These are phyloP conservation scores for Proliferodiscus dingleyae DNA, from an alignment of 2,329 filamentous ascomycete genomes.

Conservation along the genomic window DNA sequence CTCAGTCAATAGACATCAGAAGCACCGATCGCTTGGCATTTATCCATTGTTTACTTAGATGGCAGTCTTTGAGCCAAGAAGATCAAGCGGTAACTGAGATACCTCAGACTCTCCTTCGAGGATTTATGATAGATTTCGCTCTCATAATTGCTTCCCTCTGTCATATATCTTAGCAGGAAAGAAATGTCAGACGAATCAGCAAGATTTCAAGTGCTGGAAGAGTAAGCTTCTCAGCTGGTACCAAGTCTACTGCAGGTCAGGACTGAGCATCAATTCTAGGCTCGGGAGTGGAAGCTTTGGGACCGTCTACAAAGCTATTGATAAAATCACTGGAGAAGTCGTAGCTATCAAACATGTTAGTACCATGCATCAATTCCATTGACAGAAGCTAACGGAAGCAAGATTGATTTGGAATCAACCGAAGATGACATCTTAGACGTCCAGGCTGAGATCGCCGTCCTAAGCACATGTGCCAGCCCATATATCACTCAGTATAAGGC, in stretches of 20 bases:
- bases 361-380: slow-evolving; percentile 9
- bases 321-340: slow-evolving; percentile 82
- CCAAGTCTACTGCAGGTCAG: background rate
- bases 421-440: slow-evolving; percentile 98
- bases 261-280: background rate
- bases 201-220: slow-evolving; percentile 90
- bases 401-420: slow-evolving; percentile 98
- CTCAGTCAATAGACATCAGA: too few species aligned
- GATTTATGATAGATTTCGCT: too few species aligned
- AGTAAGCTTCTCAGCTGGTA: slow-evolving; percentile 35
- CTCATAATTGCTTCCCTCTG: too few species aligned
- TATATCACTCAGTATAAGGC: slow-evolving; percentile 96
- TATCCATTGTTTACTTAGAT: too few species aligned
- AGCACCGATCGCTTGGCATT: too few species aligned
- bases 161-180: too few species aligned
- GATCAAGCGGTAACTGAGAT: too few species aligned
- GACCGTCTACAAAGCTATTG: slow-evolving; percentile 93
- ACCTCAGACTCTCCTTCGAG: too few species aligned
- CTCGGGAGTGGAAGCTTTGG: slow-evolving; percentile 95
- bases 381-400: slow-evolving; percentile 17
- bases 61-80: too few species aligned
- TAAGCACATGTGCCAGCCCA: slow-evolving; percentile 90
- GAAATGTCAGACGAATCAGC: slow-evolving; percentile 50
- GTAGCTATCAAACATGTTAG: slow-evolving; percentile 95
- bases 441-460: slow-evolving; percentile 90